These are phyloP conservation scores for Yarrowia keelungensis DNA, from an alignment of 805 yeast genomes.

Conservation along the genomic window DNA sequence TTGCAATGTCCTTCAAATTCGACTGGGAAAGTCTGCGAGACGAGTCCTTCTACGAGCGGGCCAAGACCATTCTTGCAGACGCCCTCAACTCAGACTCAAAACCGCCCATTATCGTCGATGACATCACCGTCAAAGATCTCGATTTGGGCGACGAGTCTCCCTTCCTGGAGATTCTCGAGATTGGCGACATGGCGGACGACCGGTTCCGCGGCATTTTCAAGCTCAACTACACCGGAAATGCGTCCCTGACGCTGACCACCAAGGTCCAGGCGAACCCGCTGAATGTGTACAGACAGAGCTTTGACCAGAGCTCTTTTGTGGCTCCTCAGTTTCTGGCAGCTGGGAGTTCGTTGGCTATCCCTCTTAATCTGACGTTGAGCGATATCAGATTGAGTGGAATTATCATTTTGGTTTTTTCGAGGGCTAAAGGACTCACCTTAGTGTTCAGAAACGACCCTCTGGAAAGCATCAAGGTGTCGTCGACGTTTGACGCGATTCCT, in stretches of 20 bases:
- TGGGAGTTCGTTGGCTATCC: constrained; percentile 73
- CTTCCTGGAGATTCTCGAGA: constrained; percentile 73
- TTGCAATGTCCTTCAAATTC: constrained; percentile 59
- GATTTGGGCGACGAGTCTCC: constrained; percentile 80
- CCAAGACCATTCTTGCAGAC: constrained; percentile 52
- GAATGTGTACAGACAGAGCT: constrained; percentile 60
- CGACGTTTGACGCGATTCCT: constrained; percentile 85
- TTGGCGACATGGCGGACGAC: constrained; percentile 72
- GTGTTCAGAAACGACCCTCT: constrained; percentile 91
- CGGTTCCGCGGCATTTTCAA: constrained; percentile 68
- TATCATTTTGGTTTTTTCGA: constrained; percentile 81
- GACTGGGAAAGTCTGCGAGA: constrained; percentile 80
- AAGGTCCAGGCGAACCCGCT: constrained; percentile 84
- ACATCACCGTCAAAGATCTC: constrained; percentile 69
- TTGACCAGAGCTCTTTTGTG: constrained; percentile 57
- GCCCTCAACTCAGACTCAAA: constrained; percentile 48
- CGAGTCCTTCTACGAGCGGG: constrained; percentile 65
- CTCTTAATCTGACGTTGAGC: constrained; percentile 75
- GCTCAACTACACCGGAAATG: constrained; percentile 76
- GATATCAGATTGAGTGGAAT: constrained; percentile 78
- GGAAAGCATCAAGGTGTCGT: constrained; percentile 79
- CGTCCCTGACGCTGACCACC: constrained; percentile 71
- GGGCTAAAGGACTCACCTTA: constrained; percentile 80
- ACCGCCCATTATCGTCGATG: constrained; percentile 49
- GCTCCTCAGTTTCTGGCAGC: constrained; percentile 72